Base-by-base conservation (phyloP, 805 yeast genomes). In the Zygoascus tannicola region DNA sequence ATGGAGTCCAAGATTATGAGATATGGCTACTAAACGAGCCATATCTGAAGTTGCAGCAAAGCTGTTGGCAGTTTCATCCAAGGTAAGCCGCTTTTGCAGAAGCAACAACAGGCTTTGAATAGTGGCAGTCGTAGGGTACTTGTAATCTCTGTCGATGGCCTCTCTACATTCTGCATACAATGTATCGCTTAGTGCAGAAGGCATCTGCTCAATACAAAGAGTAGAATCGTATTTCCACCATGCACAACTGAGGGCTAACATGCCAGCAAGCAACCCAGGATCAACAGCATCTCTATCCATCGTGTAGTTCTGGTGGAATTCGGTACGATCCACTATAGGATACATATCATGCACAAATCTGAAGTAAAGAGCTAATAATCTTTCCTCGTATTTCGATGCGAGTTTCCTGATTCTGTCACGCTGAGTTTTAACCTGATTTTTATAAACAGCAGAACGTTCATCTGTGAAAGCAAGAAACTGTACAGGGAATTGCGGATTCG, bases 191-290 rank as follows among this genome's bases (percentile, higher is more conserved):
- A 63, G 46, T 14, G 52, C 50, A 8, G 49, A 46, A 1, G 64
- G 65, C 43, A 60, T 56, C 2, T 49, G 47, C 36, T 53, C 46
- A 5, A 62, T 57, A 40, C 65, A 61, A 4, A 61, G 49, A 18
- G 49, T 48, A 2, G 57, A 43, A 43, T 57, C 62, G 45, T 62
- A 62, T 47, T 62, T 62, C 65, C 65, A 61, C 53, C 63, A 62
- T 14, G 56, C 56, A 35, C 56, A 50, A 43, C 63, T 59, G 19
- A 62, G 46, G 1, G 63, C 66, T 16, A 62, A 49, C 52, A 62
- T 53, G 4, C 62, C 63, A 2, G 60, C 54, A 8, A 58, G 44
- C n/a, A 62, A 49, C 1, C 64, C 64, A 12, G 56, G 48, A 38
- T 62, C 52, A 28, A 62, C 48, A 16, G 51, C 51, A 8, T 58